Base-by-base conservation (phyloP, 495 filamentous ascomycete species). In the Geopyxis carbonaria region DNA sequence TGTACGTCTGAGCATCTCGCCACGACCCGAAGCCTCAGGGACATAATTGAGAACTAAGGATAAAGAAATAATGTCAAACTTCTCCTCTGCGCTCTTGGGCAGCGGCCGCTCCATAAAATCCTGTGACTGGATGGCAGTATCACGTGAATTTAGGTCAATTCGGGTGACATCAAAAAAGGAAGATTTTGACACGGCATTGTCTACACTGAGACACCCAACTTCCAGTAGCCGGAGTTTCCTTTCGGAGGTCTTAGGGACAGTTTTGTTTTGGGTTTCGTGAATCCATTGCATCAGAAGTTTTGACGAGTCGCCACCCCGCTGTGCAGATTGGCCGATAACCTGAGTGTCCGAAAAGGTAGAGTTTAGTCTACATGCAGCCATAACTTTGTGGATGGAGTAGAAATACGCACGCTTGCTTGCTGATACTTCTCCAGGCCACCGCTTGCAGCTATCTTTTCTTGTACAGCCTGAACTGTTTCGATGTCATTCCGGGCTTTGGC, bases 41-140 rank as follows among this genome's bases (percentile, higher is more conserved):
- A 94, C 85, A 54, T 80, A 99, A 59, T 99, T 99, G 15, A 99
- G 66, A 6, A 99, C 91, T 34, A 99, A 63, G 1, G 82, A 92
- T n/a, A 99, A 68, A 45, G 80, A 89, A 51, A 99, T 76, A 30
- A 93, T 65, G 54, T 99, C 78, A 53, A 94, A 95, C 21, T 60
- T 61, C 30, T 87, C 75, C 0, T 62, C 57, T 22, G 69, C 63
- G 34, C 60, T 50, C 5, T 35, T 38, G 0, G 87, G 87, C 13
- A 89, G 58, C 5, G 85, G 80, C 23, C 82, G 65, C 52, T 80
- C 61, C 86, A 99, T 95, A 50, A 99, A 95, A 58, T 99, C 82
- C 53, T 95, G 85, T 54, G 83, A 67, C 43, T 70, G 48, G 43
- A 99, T 95, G 2, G 72, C 74, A 0, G 75, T 65, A 37, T 75